phyloP scores from a whole-genome alignment of 192 early-diverging fungal species.

The Coemansia sp. region DNA sequence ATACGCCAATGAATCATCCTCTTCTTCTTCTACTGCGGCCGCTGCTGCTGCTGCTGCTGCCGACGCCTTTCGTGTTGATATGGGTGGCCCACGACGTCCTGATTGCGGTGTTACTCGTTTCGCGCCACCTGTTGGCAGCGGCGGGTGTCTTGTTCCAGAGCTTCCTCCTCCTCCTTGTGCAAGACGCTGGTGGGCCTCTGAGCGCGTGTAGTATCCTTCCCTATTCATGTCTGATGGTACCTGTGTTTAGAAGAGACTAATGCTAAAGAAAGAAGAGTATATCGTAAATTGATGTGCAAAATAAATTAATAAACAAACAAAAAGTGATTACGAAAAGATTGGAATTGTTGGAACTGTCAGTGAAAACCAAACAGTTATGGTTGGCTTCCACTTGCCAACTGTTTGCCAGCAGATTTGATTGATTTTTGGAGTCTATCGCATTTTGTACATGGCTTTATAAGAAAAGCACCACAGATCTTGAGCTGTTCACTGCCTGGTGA shows the following conservation, averaged over 20 bases:
- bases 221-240: background rate
- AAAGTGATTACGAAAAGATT: too few relatives aligned
- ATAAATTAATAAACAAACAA: background rate
- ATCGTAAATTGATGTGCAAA: background rate
- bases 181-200: constrained; percentile 14
- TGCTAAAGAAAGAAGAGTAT: background rate
- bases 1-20: background rate
- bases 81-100: constrained; percentile 6
- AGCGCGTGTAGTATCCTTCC: constrained; percentile 5
- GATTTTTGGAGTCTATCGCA: too few relatives aligned
- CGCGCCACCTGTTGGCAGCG: constrained; percentile 4
- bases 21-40: background rate
- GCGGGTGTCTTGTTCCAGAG: constrained; percentile 6
- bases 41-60: background rate
- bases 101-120: constrained; percentile 13
- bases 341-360: too few relatives aligned
- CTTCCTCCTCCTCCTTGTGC: background rate
- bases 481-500: too few relatives aligned
- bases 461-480: too few relatives aligned
- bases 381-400: too few relatives aligned
- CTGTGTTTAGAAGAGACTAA: background rate
- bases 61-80: constrained; percentile 6
- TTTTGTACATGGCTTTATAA: too few relatives aligned
- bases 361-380: too few relatives aligned
- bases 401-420: too few relatives aligned